These are phyloP conservation scores for Coemansia sp. DNA, from an alignment of 192 early-diverging fungal species.

Conservation along the genomic window DNA sequence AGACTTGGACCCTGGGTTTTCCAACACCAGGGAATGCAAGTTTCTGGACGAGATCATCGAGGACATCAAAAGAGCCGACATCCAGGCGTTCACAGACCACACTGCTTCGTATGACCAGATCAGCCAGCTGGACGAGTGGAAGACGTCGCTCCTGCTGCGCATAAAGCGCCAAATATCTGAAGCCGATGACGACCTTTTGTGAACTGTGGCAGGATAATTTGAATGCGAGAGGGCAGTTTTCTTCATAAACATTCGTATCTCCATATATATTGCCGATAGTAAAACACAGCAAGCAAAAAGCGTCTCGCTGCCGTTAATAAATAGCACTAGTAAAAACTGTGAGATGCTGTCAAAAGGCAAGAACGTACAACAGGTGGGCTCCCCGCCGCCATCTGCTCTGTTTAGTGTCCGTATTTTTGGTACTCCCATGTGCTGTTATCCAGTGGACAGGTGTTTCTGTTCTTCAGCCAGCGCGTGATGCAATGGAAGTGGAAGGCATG, in stretches of 20 bases:
- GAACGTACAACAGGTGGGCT: background rate
- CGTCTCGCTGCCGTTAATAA: too few relatives aligned
- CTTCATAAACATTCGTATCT: background rate
- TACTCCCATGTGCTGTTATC: constrained; percentile 99
- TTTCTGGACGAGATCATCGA: constrained; percentile 72
- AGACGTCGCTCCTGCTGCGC: constrained; percentile 83
- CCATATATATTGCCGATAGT: too few relatives aligned
- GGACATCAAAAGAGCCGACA: constrained; percentile 75
- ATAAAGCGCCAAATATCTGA: constrained; percentile 83
- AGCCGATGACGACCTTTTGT: constrained; percentile 57
- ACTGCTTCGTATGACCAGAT: constrained; percentile 84
- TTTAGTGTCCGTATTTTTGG: constrained; percentile 74
- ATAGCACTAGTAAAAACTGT: too few relatives aligned
- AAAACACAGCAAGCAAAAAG: too few relatives aligned
- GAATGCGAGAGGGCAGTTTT: background rate
- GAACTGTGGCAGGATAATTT: background rate
- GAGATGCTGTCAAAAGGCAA: background rate
- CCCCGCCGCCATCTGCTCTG: background rate
- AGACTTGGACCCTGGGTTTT: constrained; percentile 86
- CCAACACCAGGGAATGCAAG: constrained; percentile 78
- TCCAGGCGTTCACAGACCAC: constrained; percentile 78
- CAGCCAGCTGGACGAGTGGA: constrained; percentile 95
- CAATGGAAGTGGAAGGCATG: constrained; percentile 99
- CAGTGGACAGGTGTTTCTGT: constrained; percentile 92
- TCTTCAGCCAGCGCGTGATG: constrained; percentile 97